These are phyloP conservation scores for Aspergillus brunneoviolaceus DNA, from an alignment of 2,329 filamentous ascomycete species.

Conservation along the genomic window DNA sequence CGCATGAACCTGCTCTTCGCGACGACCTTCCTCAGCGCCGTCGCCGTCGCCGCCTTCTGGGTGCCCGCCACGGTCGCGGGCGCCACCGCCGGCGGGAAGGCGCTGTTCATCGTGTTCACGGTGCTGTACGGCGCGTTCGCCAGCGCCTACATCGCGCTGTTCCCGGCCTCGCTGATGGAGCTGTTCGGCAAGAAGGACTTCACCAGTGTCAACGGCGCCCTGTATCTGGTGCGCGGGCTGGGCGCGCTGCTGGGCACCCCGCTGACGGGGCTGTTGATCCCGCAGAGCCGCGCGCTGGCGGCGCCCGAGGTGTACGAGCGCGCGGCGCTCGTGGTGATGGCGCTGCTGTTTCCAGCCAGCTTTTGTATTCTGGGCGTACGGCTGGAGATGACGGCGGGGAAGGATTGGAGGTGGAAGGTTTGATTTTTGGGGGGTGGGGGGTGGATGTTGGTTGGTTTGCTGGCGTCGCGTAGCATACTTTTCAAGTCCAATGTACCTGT, in stretches of 20 bases:
- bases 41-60: not conserved
- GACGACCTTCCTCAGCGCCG: not conserved
- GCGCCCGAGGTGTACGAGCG: constrained; percentile 24
- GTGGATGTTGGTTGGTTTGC: no score
- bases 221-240: constrained; percentile 41
- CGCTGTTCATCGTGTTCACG: constrained; percentile 35
- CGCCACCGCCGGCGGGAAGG: not conserved
- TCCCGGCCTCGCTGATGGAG: constrained; percentile 42
- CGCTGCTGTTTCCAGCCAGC: constrained; percentile 28
- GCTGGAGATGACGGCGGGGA: constrained; percentile 25
- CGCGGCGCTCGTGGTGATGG: constrained; percentile 26
- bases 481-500: no score
- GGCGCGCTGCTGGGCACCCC: constrained; percentile 42
- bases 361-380: constrained; percentile 30
- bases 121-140: constrained; percentile 40
- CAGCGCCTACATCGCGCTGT: constrained; percentile 42
- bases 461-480: no score
- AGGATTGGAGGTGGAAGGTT: constrained; percentile 24
- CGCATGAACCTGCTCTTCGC: not conserved
- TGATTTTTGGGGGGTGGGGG: constrained; percentile 11
- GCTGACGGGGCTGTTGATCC: constrained; percentile 29
- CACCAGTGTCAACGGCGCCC: constrained; percentile 38
- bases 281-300: constrained; percentile 20
- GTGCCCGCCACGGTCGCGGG: not conserved
- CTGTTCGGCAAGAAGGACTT: constrained; percentile 40